Evolutionary conservation across 2,329 filamentous ascomycete species (phyloP).

Genomic region (Exutisphaerella laricina): DNA sequence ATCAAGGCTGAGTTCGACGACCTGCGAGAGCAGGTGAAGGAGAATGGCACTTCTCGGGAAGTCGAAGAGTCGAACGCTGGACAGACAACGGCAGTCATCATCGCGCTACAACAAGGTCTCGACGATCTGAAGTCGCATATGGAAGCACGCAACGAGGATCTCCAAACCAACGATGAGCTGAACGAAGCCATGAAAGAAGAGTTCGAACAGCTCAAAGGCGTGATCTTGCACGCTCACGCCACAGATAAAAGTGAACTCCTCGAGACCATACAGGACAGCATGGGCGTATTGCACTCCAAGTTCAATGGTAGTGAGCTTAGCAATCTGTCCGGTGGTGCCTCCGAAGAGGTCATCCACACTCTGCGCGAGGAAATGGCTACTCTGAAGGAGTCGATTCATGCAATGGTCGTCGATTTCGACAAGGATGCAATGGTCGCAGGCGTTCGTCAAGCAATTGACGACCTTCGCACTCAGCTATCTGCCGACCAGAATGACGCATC

Average conservation of each 20-base stretch:
- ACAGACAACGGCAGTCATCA: conserved; percentile 28
- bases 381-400: conserved; percentile 53
- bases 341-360: conserved; percentile 43
- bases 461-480: conserved; percentile 36
- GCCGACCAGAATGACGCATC: conserved; percentile 38
- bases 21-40: conserved; percentile 52
- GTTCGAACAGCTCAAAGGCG: conserved; percentile 73
- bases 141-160: conserved; percentile 19
- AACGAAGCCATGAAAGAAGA: conserved; percentile 72
- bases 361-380: conserved; percentile 58
- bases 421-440: conserved; percentile 61
- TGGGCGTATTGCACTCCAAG: conserved; percentile 45
- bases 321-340: conserved; percentile 30
- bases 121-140: conserved; percentile 28
- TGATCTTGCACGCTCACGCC: conserved; percentile 59
- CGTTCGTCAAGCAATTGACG: conserved; percentile 48
- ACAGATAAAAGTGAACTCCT: conserved; percentile 57
- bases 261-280: conserved; percentile 51
- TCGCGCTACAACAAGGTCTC: conserved; percentile 30
- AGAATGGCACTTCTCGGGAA: conserved; percentile 32
- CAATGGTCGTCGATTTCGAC: conserved; percentile 47
- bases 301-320: conserved; percentile 35
- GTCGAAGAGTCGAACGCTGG: conserved; percentile 19
- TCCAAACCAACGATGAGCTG: conserved; percentile 39
- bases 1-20: conserved; percentile 56